phyloP scores from a whole-genome alignment of 768 basidiomycete genomes.

The Hypholoma sublateritium region DNA sequence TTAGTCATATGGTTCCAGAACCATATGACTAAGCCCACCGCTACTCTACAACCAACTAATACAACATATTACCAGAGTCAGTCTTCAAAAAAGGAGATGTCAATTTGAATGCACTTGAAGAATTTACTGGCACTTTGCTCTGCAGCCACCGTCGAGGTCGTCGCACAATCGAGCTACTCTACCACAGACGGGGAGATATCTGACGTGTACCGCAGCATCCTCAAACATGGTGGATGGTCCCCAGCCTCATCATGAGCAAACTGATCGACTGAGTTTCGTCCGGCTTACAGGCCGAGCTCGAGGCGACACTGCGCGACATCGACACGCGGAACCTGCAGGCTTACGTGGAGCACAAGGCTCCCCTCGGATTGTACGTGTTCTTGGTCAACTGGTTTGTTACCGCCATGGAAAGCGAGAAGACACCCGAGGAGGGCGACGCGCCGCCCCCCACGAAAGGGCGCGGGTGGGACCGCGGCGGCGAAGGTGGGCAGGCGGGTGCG shows the following conservation, averaged over 20 bases:
- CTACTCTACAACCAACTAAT: too few relatives aligned
- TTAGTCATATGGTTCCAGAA: too few relatives aligned
- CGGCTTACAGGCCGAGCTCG: constrained; percentile 70
- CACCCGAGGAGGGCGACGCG: constrained; percentile 44
- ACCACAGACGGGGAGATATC: constrained; percentile 71
- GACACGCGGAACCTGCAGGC: constrained; percentile 67
- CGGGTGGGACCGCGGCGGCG: constrained; percentile 47
- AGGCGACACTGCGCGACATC: constrained; percentile 66
- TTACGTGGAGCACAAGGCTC: constrained; percentile 60
- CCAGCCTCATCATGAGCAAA: constrained; percentile 73
- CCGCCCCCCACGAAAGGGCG: constrained; percentile 45
- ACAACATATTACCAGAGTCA: too few relatives aligned
- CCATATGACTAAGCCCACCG: too few relatives aligned
- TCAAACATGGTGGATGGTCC: constrained; percentile 70
- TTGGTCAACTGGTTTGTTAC: constrained; percentile 88
- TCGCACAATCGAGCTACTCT: constrained; percentile 71
- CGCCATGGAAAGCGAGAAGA: constrained; percentile 76
- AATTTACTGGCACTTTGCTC: too few relatives aligned
- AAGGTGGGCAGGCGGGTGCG: constrained; percentile 35
- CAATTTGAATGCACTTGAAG: too few relatives aligned
- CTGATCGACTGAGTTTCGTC: constrained; percentile 85
- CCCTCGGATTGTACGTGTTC: constrained; percentile 92
- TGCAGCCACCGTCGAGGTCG: constrained; percentile 76
- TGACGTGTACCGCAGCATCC: constrained; percentile 77
- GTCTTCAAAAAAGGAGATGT: too few relatives aligned